Evolutionary conservation across 176 grass and related monocot species (phyloP), one percentile per base, ranked within the genome.

Genomic region (Bothriochloa decipiens): DNA sequence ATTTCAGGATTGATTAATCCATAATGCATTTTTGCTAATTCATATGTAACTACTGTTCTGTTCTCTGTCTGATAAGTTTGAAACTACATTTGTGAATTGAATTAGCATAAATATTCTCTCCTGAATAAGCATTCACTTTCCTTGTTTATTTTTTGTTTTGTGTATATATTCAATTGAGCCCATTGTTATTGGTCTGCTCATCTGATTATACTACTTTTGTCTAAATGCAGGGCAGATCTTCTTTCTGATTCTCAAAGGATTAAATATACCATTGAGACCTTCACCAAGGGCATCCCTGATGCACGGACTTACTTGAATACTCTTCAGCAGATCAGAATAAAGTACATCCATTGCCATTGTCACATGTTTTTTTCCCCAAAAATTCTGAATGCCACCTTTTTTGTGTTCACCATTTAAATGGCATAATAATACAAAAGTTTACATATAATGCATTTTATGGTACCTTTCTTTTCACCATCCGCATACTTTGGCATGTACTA

Each of bases 221-320:
- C 33, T 76, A 58, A 72, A 89, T 94, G 86, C 90, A 99, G 97
- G 82, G 97, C 97, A 15, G 88, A 81, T 86, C 61, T 99, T 65
- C 67, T 94, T 66, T 91, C 90, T 52, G 93, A 96, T 53, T 91
- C 93, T 76, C 82, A 96, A 85, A 89, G 72, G 75, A 96, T 99
- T 82, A 90, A 96, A 75, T 74, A 96, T 75, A 89, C 84, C 66
- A 96, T 99, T 9, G 84, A 96, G 14, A 83, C 77, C 26, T 83
- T 89, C 62, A 99, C 97, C 0, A 81, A 86, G 6, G 93, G 85
- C 50, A 96, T 99, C 76, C 97, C 97, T 86, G 96, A 99, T 91
- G 97, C 90, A 63, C 82, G 93, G 76, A 87, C 93, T 66, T 99
- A 99, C 79, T 76, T 99, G 79, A 88, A 88, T 64, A 99, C 90